phyloP scores from a whole-genome alignment of 768 basidiomycete species.

The Amanita inopinata region DNA sequence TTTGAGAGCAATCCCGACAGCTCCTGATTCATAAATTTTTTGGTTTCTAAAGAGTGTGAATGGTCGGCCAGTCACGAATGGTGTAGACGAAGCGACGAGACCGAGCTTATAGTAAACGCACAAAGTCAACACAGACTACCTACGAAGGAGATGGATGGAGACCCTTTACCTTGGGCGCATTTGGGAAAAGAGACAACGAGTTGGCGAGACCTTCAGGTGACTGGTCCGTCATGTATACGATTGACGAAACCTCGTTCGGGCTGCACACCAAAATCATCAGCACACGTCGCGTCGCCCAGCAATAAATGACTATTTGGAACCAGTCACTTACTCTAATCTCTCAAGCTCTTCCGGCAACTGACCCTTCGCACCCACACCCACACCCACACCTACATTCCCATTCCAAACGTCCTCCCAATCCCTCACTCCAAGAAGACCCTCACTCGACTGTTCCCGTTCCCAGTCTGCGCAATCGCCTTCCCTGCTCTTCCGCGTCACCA shows the following conservation, averaged over 20 bases:
- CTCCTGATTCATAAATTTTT: slow-evolving; percentile 49
- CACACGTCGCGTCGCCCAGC: too few relatives aligned
- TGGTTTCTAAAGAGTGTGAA: slow-evolving; percentile 58
- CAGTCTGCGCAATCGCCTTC: too few relatives aligned
- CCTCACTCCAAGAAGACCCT: slow-evolving; percentile 9
- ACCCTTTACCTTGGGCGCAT: slow-evolving; percentile 40
- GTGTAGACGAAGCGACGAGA: slow-evolving; percentile 63
- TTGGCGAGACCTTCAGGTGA: slow-evolving; percentile 45
- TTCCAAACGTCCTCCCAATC: slow-evolving; percentile 48
- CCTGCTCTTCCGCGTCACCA: slow-evolving; percentile 28
- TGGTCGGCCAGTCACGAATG: slow-evolving; percentile 68
- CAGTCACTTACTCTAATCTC: slow-evolving; percentile 24
- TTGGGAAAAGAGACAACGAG: slow-evolving; percentile 32
- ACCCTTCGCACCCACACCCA: slow-evolving; percentile 9
- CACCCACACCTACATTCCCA: too few relatives aligned
- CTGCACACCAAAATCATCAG: too few relatives aligned
- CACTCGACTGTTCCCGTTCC: not conserved
- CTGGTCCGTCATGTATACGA: slow-evolving; percentile 50
- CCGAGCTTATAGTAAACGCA: slow-evolving; percentile 36
- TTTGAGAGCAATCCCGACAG: slow-evolving; percentile 54
- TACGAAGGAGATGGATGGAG: not conserved
- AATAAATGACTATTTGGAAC: too few relatives aligned
- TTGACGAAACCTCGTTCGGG: slow-evolving; percentile 20
- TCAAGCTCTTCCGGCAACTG: slow-evolving; percentile 30
- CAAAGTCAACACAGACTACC: too few relatives aligned